Evolutionary conservation across 148 eudicot genomes (phyloP).

Genomic region (Diospyros kaki): DNA sequence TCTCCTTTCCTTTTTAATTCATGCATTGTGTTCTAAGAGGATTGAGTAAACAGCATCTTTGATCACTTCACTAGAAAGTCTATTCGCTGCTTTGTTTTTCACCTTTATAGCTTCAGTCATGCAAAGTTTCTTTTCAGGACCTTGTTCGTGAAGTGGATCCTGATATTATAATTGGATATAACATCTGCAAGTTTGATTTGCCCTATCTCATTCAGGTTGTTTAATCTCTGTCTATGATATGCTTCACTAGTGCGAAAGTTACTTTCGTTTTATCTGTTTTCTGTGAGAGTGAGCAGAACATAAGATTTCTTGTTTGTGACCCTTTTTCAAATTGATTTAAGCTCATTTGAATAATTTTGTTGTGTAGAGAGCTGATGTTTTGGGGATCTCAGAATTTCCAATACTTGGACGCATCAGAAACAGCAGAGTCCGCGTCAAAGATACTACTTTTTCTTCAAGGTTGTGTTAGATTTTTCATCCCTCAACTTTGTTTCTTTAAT

Average conservation of each 20-base stretch:
- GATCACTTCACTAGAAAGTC: slow-evolving; percentile 3
- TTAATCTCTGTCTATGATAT: slow-evolving; percentile 1
- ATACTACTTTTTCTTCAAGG: slow-evolving; percentile 94
- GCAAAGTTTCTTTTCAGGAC: slow-evolving; percentile 51
- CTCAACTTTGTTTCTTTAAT: slow-evolving; percentile 2
- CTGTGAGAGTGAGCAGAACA: background rate
- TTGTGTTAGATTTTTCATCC: slow-evolving; percentile 17
- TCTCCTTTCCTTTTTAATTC: background rate
- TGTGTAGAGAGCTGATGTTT: slow-evolving; percentile 73
- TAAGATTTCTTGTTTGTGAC: slow-evolving; percentile 2
- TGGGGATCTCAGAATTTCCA: slow-evolving; percentile 84
- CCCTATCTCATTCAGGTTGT: slow-evolving; percentile 94
- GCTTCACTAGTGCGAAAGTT: background rate
- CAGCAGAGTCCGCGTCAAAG: slow-evolving; percentile 89
- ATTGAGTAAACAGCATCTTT: background rate
- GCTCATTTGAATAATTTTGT: slow-evolving; percentile 14
- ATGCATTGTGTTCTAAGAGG: background rate
- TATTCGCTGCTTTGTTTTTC: background rate
- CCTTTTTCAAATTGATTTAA: background rate
- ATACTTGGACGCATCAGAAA: slow-evolving; percentile 86
- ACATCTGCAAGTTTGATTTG: slow-evolving; percentile 98
- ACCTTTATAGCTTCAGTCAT: slow-evolving; percentile 10
- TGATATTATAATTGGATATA: slow-evolving; percentile 95
- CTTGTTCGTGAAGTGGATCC: slow-evolving; percentile 92
- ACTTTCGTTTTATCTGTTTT: slow-evolving; percentile 11